Conservation (phyloP, 768 basidiomycete genomes). For the Brasilioporus rufonigricans region DNA sequence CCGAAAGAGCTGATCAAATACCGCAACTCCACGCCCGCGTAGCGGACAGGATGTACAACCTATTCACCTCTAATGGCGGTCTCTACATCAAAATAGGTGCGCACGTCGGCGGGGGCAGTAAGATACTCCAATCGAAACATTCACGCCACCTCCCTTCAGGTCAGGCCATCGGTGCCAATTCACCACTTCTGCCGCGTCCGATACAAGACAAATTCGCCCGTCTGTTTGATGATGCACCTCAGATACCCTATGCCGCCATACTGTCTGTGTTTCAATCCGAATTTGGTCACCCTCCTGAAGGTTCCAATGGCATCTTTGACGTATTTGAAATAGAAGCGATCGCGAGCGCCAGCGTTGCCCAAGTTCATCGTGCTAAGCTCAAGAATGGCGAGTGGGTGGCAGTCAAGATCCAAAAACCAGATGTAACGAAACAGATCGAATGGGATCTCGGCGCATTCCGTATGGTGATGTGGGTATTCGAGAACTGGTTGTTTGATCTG, state of each 20-base stretch:
- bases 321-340: conserved; percentile 73
- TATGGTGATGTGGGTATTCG: conserved; percentile 77
- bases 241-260: conserved; percentile 71
- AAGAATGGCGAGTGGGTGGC: conserved; percentile 68
- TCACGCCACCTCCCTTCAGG: conserved; percentile 34
- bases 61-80: conserved; percentile 81
- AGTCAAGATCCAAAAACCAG: conserved; percentile 92
- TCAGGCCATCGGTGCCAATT: conserved; percentile 82
- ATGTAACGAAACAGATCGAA: conserved; percentile 80
- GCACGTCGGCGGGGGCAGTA: conserved; percentile 1
- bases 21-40: conserved; percentile 83
- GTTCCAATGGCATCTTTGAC: conserved; percentile 74
- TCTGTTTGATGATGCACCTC: conserved; percentile 88
- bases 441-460: conserved; percentile 75
- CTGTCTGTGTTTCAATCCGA: conserved; percentile 65
- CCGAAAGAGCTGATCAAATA: conserved; percentile 67
- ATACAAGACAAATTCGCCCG: conserved; percentile 80
- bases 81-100: conserved; percentile 82
- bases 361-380: conserved; percentile 81
- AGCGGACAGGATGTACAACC: conserved; percentile 68
- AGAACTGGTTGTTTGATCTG: conserved; percentile 79
- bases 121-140: background rate
- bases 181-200: conserved; percentile 77
- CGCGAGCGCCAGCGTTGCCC: conserved; percentile 89
- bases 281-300: conserved; percentile 62